These are phyloP conservation scores for Gonapodya prolifera DNA, from an alignment of 192 early-diverging fungal species.

Conservation along the genomic window DNA sequence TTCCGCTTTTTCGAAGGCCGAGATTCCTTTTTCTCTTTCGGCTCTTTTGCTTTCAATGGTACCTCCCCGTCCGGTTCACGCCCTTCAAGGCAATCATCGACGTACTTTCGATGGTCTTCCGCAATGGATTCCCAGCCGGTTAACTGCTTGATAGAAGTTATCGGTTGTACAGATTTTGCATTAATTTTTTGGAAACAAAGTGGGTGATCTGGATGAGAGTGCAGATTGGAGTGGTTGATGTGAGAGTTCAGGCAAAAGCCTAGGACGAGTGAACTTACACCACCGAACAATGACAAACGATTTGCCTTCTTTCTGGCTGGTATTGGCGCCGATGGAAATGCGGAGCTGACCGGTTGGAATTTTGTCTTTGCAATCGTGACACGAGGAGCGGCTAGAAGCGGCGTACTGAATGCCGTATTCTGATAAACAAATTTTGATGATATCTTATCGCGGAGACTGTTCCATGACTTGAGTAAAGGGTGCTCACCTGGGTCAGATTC, in stretches of 20 bases:
- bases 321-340: background rate
- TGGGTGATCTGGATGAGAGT: background rate
- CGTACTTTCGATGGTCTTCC: background rate
- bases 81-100: background rate
- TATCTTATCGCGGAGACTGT: no score
- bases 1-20: background rate
- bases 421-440: background rate
- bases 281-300: background rate
- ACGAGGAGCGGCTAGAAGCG: background rate
- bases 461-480: no score
- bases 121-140: background rate
- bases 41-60: background rate
- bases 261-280: background rate
- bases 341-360: background rate
- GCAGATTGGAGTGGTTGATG: no score
- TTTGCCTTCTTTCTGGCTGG: background rate
- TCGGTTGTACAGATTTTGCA: background rate
- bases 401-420: background rate
- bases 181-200: background rate
- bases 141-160: background rate
- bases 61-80: background rate
- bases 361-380: background rate
- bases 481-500: no score
- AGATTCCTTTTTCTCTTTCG: background rate
- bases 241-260: no score